Percentiles rank a stretch among this genome's conserved stretches.
phyloP scores from a whole-genome alignment of 306 rosid species.

The Trifolium repens region DNA sequence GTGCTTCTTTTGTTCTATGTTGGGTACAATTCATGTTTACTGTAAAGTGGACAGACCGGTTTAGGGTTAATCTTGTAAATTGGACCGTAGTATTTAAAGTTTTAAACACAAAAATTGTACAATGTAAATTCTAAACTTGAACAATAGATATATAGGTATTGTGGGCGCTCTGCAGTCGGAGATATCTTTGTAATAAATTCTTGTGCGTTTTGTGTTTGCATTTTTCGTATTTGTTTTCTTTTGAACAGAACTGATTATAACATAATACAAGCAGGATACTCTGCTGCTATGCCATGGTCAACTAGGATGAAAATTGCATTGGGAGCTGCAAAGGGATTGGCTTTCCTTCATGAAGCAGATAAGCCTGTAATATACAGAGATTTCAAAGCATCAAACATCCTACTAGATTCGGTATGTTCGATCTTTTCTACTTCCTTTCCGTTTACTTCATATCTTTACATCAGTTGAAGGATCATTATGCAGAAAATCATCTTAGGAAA shows the following conservation, averaged over 20 bases:
- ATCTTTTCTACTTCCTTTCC: background rate
- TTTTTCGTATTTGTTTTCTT: background rate
- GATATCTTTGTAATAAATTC: background rate
- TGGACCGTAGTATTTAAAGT: too few species aligned
- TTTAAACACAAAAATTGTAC: background rate
- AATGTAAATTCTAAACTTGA: background rate
- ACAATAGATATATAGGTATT: background rate
- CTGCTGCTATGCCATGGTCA: slow-evolving; percentile 79
- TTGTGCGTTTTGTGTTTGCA: background rate
- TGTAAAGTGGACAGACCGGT: background rate
- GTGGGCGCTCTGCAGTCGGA: background rate
- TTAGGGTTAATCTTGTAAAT: background rate
- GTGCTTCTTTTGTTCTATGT: background rate
- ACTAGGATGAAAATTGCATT: slow-evolving; percentile 76
- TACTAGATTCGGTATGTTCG: slow-evolving; percentile 72
- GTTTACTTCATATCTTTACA: background rate
- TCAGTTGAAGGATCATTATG: background rate
- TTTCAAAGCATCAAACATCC: slow-evolving; percentile 84
- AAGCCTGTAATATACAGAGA: slow-evolving; percentile 83
- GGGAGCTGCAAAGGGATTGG: slow-evolving; percentile 75
- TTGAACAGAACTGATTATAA: background rate
- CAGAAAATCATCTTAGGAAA: background rate
- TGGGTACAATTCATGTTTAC: too few species aligned
- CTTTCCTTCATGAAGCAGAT: slow-evolving; percentile 80
- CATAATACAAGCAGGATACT: slow-evolving; percentile 50